Evolutionary conservation across 805 yeast species (phyloP), one percentile per base, ranked within the genome.

Genomic region (Spencermartinsiella europaea): DNA sequence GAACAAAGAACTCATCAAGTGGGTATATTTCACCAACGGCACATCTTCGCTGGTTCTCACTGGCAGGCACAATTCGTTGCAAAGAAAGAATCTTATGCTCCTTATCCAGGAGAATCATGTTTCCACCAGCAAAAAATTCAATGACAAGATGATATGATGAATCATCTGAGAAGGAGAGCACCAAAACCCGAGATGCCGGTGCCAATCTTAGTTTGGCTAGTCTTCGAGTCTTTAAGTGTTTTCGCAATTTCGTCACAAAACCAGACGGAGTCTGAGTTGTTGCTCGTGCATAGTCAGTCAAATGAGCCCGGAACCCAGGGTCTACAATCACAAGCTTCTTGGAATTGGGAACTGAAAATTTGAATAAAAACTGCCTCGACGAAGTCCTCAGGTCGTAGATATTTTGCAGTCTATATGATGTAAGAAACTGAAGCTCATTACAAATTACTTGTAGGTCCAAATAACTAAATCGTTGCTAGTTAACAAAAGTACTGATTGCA

Each of bases 91-190:
- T 88, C 56, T 76, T 80, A 49, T 72, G 64, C 17, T 81, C 75
- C 22, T 78, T 74, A 63, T 91, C 95, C 51, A 91, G 70, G 17
- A 91, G 70, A 16, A 91, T 69, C 45, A 91, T 77, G 61, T 91
- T 91, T 21, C 99, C 99, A 2, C 96, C 96, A 61, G 96, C 85
- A 69, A 90, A 91, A 59, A 91, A 91, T 64, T 91, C 99, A 44
- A 91, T 65, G 0, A 87, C 95, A 53, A 91, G 68, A 56, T 85
- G 83, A 54, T 60, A 66, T 59, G 68, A 80, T 44, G 77, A 58
- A 1, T 96, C 96, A 57, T 87, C 95, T 38, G 90, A 80, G 66
- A 91, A 91, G 50, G 86, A 80, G 38, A 91, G 64, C 0, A 89
- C 95, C 38, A 87, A 70, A n/a, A 87, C 79, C 63, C 98, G 75